These are phyloP conservation scores for Dysphania ambrosioides DNA, from an alignment of 148 eudicot genomes.

Conservation along the genomic window DNA sequence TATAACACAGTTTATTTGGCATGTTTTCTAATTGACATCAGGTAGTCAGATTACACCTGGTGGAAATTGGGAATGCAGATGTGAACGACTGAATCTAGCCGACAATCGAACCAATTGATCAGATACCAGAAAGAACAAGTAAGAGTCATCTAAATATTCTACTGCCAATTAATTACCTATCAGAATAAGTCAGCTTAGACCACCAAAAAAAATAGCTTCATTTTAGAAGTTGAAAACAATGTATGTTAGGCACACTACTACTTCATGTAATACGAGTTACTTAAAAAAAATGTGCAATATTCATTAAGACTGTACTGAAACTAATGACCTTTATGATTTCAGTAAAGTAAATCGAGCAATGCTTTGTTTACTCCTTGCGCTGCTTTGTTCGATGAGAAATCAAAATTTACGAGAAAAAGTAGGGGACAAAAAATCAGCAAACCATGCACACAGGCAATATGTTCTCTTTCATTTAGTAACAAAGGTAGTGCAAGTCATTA, in stretches of 20 bases:
- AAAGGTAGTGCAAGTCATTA: neutral
- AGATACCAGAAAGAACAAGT: neutral
- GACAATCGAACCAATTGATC: neutral
- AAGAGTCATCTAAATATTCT: neutral
- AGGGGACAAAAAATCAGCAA: neutral
- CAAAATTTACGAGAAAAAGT: neutral
- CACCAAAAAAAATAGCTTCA: too few relatives aligned
- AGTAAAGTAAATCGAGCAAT: neutral
- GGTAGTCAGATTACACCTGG: constrained; percentile 94
- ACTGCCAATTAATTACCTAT: neutral
- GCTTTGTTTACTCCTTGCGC: too few relatives aligned
- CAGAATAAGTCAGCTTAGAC: too few relatives aligned
- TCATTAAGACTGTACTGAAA: neutral
- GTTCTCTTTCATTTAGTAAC: neutral
- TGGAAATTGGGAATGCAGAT: constrained; percentile 95
- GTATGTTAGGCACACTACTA: neutral
- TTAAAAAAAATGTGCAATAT: neutral
- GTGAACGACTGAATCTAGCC: constrained; percentile 68
- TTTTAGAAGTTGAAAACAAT: too few relatives aligned
- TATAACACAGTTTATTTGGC: too few relatives aligned
- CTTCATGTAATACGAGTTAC: neutral
- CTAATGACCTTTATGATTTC: neutral
- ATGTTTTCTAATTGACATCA: constrained; percentile 42
- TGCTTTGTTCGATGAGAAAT: neutral
- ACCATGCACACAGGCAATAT: neutral